Base-by-base conservation (phyloP, 305 asterid genomes). In the Vinca major region DNA sequence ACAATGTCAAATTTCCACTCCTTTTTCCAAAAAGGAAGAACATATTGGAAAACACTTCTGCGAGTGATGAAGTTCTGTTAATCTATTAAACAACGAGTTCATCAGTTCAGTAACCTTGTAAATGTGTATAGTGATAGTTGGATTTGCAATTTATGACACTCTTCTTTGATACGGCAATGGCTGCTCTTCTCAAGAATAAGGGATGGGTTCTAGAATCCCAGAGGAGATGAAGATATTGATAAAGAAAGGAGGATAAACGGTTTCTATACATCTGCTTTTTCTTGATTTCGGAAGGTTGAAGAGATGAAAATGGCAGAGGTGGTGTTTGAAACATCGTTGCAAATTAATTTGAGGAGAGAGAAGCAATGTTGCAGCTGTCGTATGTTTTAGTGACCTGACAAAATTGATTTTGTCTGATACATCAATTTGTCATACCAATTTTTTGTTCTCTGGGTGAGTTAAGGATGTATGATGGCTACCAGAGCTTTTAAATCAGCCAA, bases 121-220 rank as follows among this genome's bases (percentile, higher is more conserved):
- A 26, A 26, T 26, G 1, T 26, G 33, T 26, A 76, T 74, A 65
- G 68, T 71, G 37, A 14, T 66, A 71, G 41, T 55, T 26, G 66
- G 67, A 63, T 63, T 66, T 72, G 67, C 72, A 71, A 55, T 71
- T 70, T 71, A 63, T 52, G 43, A 51, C 62, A 71, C 67, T 26
- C 72, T 40, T 62, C 54, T 66, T 52, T 49, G 49, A 65, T 68
- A 62, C 0, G 36, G 66, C 67, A 5, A 52, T 44, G 43, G 44
- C 74, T 54, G 70, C 78, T 62, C 7, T 66, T 68, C 65, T 26
- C 49, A 21, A 39, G 39, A 54, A 55, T 68, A 67, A 44, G 57
- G 64, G 48, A 49, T 41, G 1, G 1, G 7, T 2, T 64, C 53
- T 71, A 53, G 64, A 56, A 66, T 40, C 62, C 49, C 71, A 12